Evolutionary conservation across 768 basidiomycete genomes (phyloP).

Genomic region (Pholiota molesta): DNA sequence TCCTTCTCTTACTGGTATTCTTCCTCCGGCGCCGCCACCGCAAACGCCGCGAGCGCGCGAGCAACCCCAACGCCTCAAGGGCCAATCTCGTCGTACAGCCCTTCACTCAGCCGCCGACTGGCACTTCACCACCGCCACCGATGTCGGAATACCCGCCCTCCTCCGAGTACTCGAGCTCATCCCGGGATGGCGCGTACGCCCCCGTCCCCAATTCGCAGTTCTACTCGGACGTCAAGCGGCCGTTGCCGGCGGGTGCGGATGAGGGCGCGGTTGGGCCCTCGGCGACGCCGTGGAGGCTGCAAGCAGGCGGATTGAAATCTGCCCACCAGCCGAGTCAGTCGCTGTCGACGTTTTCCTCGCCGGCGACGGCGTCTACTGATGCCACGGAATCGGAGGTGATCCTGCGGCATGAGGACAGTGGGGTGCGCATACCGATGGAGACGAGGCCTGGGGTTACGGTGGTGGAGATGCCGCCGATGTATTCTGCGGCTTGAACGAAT

Average conservation of each 20-base stretch:
- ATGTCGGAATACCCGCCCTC: background rate
- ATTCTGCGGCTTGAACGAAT: conserved; percentile 3
- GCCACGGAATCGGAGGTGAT: background rate
- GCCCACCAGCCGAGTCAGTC: background rate
- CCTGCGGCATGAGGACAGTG: conserved; percentile 8
- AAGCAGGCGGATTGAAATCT: background rate
- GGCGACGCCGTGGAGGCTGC: background rate
- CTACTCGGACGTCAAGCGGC: background rate
- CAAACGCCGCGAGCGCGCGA: background rate
- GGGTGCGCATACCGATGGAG: conserved; percentile 4
- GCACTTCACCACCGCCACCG: background rate
- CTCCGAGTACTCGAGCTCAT: background rate
- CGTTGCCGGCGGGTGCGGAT: background rate
- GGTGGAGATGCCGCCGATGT: conserved; percentile 8
- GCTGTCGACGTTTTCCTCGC: conserved; percentile 6
- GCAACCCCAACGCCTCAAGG: background rate
- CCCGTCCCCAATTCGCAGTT: background rate
- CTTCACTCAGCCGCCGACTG: background rate
- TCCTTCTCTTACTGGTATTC: background rate
- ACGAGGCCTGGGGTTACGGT: background rate
- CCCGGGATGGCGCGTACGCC: background rate
- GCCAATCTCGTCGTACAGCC: background rate
- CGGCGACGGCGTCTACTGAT: background rate
- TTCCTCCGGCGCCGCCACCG: background rate
- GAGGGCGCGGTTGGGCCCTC: background rate